Base-by-base conservation (phyloP, 192 early-diverging fungal species). In the Entomortierella chlamydospora region DNA sequence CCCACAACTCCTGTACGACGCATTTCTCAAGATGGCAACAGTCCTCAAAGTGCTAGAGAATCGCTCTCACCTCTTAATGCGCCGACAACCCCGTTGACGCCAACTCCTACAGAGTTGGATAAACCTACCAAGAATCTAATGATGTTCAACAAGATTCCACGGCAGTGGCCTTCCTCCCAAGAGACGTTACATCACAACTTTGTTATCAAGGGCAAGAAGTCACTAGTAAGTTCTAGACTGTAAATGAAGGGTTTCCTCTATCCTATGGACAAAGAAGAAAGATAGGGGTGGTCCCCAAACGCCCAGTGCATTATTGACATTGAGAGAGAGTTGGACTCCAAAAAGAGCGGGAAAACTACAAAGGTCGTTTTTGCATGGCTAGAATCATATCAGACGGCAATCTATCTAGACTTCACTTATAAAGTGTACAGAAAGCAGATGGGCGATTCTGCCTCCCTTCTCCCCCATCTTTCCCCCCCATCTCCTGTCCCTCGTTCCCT, bases 91-190 rank as follows among this genome's bases (percentile, higher is more conserved):
- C 68, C 68, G 2, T 29, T 79, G 55, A 66, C 76, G 0, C 68
- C 76, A 22, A 56, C 50, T 9, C 68, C 76, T 41, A 57, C 55
- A n/a, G 76, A 79, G 12, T 30, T 79, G 62, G 76, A 79, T 47
- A 79, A 70, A 47, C 56, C 68, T 0, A 61, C 76, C 5, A 79
- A 66, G 63, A 79, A 79, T 39, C 28, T 79, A 45, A 79, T 79
- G 76, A 70, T 70, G 12, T 79, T 79, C 22, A 79, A 79, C 51
- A 56, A 79, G 57, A 79, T 79, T 42, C 76, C 76, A 2, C 61
- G 76, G 20, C 76, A 79, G 23, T 79, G 76, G 76, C 76, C 76
- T 10, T 57, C 76, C 31, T 79, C 76, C 0, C 76, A 79, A 47
- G 76, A 79, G 42, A 79, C 76, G 41, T 70, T 79, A 30, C 68